These are phyloP conservation scores for Neurospora sp. DNA, from an alignment of 495 filamentous ascomycete species.

Conservation along the genomic window DNA sequence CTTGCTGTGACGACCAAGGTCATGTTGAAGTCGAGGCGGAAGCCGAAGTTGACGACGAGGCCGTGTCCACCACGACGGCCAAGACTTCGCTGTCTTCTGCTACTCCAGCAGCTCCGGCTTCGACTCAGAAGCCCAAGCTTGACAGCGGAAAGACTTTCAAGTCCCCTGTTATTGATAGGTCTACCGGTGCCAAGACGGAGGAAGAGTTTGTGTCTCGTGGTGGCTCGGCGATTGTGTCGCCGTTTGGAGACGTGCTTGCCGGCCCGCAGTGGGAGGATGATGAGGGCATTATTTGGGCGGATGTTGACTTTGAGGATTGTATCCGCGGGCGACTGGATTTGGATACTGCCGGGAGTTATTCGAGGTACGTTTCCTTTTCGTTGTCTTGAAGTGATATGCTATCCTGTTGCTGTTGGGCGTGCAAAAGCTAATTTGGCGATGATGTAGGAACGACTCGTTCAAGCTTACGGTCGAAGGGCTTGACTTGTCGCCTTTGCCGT, in stretches of 20 bases:
- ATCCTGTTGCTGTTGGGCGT: background rate
- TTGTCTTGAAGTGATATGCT: background rate
- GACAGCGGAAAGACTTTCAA: background rate
- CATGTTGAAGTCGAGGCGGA: background rate
- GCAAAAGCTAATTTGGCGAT: background rate
- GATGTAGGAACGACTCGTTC: constrained; percentile 61
- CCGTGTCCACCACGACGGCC: constrained; percentile 14
- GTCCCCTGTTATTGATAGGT: constrained; percentile 1
- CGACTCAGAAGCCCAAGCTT: background rate
- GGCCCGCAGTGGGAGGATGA: constrained; percentile 82
- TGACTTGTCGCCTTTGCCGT: constrained; percentile 66
- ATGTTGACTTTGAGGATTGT: constrained; percentile 44
- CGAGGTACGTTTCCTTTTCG: constrained; percentile 29
- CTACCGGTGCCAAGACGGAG: background rate
- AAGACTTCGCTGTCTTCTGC: background rate
- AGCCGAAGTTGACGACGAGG: background rate
- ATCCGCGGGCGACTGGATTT: constrained; percentile 46
- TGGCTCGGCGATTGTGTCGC: constrained; percentile 74
- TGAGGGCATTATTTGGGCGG: constrained; percentile 33
- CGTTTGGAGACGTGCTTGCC: constrained; percentile 63
- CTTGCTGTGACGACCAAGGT: background rate
- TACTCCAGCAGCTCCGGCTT: background rate
- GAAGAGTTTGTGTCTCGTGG: constrained; percentile 53
- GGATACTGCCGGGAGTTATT: constrained; percentile 71
- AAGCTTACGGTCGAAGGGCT: constrained; percentile 62